phyloP scores from a whole-genome alignment of 176 grass and related monocot genomes.

The Aegilops speltoides region DNA sequence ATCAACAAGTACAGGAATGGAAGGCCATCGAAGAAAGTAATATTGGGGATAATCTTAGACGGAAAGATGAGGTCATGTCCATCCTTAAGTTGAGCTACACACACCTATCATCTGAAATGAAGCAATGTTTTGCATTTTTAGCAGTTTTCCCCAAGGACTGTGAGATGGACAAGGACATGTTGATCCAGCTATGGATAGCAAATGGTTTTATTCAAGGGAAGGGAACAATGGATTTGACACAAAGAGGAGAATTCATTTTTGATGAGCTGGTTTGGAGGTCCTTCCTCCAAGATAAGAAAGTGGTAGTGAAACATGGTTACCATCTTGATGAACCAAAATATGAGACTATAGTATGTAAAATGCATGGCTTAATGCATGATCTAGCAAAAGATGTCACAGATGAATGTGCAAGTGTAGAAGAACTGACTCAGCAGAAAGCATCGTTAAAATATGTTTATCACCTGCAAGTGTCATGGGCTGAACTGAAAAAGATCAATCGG shows the following conservation, averaged over 20 bases:
- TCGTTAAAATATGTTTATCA: too few species aligned
- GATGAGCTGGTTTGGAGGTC: constrained; percentile 17
- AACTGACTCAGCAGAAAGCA: too few species aligned
- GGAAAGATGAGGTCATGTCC: not conserved
- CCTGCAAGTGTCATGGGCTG: too few species aligned
- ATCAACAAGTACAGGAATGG: constrained; percentile 15
- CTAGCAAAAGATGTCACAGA: too few species aligned
- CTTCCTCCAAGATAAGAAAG: constrained; percentile 10
- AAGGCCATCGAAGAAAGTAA: not conserved
- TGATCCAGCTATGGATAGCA: constrained; percentile 20
- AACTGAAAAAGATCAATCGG: too few species aligned
- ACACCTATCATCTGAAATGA: constrained; percentile 15
- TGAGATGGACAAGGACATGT: not conserved
- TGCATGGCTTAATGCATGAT: too few species aligned
- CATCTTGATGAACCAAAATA: too few species aligned
- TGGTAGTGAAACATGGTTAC: too few species aligned
- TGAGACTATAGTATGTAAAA: too few species aligned
- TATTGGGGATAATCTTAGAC: not conserved
- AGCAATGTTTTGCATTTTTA: constrained; percentile 18
- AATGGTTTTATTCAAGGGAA: constrained; percentile 8
- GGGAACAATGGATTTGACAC: not conserved
- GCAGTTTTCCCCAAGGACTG: constrained; percentile 11
- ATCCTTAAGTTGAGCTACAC: not conserved
- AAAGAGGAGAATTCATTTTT: constrained; percentile 3
- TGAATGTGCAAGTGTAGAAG: too few species aligned